Percentiles rank a stretch among this genome's conserved stretches.
Evolutionary conservation across 2,329 filamentous ascomycete species (phyloP).

Genomic region (Parastagonospora avenae): DNA sequence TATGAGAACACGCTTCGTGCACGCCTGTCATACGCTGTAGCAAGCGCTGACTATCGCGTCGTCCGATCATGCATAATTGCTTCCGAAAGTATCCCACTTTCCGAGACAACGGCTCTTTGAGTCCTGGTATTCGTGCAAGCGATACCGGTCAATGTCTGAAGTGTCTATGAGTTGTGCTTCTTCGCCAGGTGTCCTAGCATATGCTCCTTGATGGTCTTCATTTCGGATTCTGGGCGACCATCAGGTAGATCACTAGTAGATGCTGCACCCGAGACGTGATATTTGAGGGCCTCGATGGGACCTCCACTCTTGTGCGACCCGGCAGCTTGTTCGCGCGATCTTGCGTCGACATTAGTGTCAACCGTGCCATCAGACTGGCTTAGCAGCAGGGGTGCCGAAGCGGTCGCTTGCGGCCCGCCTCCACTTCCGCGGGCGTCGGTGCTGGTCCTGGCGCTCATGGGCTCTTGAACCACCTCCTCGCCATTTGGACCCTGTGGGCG

Average conservation of each 20-base stretch:
- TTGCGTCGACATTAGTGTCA: slow-evolving; percentile 4
- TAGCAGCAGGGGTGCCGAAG: slow-evolving; percentile 20
- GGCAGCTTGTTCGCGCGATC: slow-evolving; percentile 4
- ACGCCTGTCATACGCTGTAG: slow-evolving; percentile 31
- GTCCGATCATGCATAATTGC: slow-evolving; percentile 8
- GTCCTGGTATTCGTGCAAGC: slow-evolving; percentile 1
- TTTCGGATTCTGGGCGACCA: slow-evolving; percentile 48
- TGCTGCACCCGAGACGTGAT: slow-evolving; percentile 36
- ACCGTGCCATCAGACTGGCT: slow-evolving; percentile 19
- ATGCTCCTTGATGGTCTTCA: slow-evolving; percentile 44
- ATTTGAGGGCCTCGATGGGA: slow-evolving; percentile 30
- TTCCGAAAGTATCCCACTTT: slow-evolving; percentile 11
- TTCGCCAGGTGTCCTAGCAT: slow-evolving; percentile 33
- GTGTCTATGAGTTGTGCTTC: slow-evolving; percentile 23
- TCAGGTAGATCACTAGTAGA: slow-evolving; percentile 51
- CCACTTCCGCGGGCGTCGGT: slow-evolving; percentile 20
- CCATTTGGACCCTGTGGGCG: slow-evolving; percentile 46
- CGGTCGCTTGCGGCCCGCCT: slow-evolving; percentile 14
- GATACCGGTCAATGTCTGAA: neutral
- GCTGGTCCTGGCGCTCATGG: slow-evolving; percentile 21
- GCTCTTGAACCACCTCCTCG: slow-evolving; percentile 37
- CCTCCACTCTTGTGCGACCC: slow-evolving; percentile 25
- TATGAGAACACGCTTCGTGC: slow-evolving; percentile 24
- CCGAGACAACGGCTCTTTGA: neutral
- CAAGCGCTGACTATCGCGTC: slow-evolving; percentile 9